Evolutionary conservation across 2,329 filamentous ascomycete genomes (phyloP), one percentile per base, ranked within the genome.

Genomic region (Penicillium hordei): DNA sequence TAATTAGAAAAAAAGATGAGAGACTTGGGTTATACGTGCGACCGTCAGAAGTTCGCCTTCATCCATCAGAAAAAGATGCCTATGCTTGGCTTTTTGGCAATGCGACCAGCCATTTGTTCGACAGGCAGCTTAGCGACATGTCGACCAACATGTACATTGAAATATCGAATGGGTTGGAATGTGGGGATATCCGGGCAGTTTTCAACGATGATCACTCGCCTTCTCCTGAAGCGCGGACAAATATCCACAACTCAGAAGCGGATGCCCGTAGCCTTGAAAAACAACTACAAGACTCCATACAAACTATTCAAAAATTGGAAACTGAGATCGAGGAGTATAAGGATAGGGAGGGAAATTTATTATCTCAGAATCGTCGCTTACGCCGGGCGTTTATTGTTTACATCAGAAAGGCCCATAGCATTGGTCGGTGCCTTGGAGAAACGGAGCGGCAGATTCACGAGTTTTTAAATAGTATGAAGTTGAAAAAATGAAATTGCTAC

Each of bases 31-130:
- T 46, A 19, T 13, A 17, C 27, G 43, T 46, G 43, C 25, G 43
- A 50, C 54, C 40, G 34, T 57, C 40, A 52, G 48, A 57, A 38
- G 54, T 57, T 17, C 48, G 54, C 29, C 54, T 57, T 51, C 33
- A 57, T 23, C 54, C 34, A 42, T 36, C 42, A 6, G 29, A 51
- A n/a, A 57, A 52, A 21, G 54, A 57, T 38, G 19, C 1, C 23
- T 57, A 57, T 46, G 10, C 29, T 31, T 57, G 54, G 54, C 13
- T 33, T 34, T 45, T 46, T 42, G 36, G 34, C 19, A 19, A 39
- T 31, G 19, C 44, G 19, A 51, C 19, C 25, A 42, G 48, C 23
- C n/a, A 57, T 46, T 21, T 57, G 7, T 52, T 57, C 21, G 54
- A 57, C n/a, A 57, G 31, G 19, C 29, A 51, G 31, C 54, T 57